A percentile compares a stretch with the other conserved stretches of the same genome.
Conservation (phyloP, 2,329 filamentous ascomycete genomes). For the Aureobasidium sp. region DNA sequence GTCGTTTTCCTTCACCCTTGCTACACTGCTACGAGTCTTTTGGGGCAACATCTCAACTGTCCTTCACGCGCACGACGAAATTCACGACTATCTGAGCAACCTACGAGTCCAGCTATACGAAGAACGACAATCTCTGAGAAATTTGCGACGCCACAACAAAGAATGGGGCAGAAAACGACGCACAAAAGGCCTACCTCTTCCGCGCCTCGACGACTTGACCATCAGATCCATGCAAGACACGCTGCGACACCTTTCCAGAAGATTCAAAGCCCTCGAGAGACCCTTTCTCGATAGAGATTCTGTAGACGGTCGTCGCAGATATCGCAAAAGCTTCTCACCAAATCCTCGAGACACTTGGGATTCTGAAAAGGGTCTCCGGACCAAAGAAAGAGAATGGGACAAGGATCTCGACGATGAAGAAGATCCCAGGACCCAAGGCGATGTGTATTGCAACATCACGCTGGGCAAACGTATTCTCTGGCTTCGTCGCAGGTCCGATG, state of each 20-base stretch:
- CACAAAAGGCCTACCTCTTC: background rate
- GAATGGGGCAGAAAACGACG: constrained; percentile 12
- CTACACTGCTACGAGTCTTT: constrained; percentile 37
- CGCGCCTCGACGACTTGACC: constrained; percentile 28
- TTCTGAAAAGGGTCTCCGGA: constrained; percentile 14
- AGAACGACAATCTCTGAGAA: constrained; percentile 32
- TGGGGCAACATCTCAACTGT: constrained; percentile 36
- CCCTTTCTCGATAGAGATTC: constrained; percentile 30
- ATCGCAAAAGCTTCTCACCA: constrained; percentile 3
- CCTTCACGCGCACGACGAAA: constrained; percentile 31
- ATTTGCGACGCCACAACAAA: constrained; percentile 23
- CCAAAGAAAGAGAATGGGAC: constrained; percentile 17
- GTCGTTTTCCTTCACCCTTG: constrained; percentile 37
- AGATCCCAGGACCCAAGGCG: constrained; percentile 25
- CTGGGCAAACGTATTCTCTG: constrained; percentile 32
- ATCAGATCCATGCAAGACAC: constrained; percentile 32
- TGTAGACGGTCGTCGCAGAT: background rate
- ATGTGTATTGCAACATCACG: constrained; percentile 32
- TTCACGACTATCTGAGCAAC: constrained; percentile 35
- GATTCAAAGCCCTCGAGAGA: constrained; percentile 33
- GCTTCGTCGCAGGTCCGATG: constrained; percentile 32
- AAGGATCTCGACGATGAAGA: constrained; percentile 29
- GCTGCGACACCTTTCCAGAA: constrained; percentile 31
- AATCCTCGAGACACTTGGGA: background rate
- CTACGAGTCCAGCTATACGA: constrained; percentile 37